Conservation (phyloP, 139 green algal species). For the Spirogloea muscicola region DNA sequence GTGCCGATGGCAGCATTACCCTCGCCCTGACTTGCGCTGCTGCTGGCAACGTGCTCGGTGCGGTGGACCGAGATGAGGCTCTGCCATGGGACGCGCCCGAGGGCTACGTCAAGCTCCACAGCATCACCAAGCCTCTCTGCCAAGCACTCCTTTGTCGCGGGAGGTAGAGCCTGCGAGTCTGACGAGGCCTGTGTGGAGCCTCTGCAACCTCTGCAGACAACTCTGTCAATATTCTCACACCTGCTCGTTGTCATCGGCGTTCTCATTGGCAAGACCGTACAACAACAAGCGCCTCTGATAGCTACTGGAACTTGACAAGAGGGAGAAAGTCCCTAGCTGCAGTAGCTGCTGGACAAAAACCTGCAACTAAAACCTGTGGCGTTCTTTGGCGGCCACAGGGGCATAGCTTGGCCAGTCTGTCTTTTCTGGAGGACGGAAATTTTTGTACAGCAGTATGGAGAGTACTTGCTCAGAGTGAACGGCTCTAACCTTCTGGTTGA, state of each 20-base stretch:
- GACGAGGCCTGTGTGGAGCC: neutral
- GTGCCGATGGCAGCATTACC: neutral
- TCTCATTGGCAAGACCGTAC: neutral
- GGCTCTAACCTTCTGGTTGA: too few relatives aligned
- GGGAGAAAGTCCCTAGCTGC: too few relatives aligned
- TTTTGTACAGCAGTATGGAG: too few relatives aligned
- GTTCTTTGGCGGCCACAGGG: too few relatives aligned
- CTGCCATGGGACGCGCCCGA: neutral
- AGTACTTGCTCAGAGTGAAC: too few relatives aligned
- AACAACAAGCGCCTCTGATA: neutral
- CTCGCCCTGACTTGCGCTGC: neutral
- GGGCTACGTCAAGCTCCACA: conserved; percentile 13
- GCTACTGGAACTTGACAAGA: neutral
- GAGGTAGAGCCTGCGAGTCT: neutral
- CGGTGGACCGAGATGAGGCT: conserved; percentile 10
- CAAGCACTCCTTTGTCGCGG: neutral
- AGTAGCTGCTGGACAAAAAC: too few relatives aligned
- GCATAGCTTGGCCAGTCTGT: too few relatives aligned
- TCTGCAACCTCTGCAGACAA: neutral
- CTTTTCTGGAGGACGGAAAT: too few relatives aligned
- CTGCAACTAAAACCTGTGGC: too few relatives aligned
- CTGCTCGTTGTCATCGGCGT: neutral
- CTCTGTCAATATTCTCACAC: neutral
- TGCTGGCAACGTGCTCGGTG: conserved; percentile 8
- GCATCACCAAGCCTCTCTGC: conserved; percentile 2